phyloP scores from a whole-genome alignment of 345 rosid genomes.

The Boechera stricta region DNA sequence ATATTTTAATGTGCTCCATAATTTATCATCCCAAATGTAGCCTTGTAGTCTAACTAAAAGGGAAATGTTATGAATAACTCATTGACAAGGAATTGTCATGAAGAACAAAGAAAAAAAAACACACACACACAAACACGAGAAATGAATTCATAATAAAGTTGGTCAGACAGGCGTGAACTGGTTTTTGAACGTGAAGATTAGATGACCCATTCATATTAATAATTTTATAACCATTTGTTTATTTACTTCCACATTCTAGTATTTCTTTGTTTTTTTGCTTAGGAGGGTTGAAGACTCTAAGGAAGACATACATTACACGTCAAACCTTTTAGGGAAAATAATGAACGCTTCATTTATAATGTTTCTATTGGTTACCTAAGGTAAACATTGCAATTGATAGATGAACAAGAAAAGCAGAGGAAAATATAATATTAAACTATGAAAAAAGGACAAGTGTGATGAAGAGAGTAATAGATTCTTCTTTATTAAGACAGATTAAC shows the following conservation, averaged over 20 bases:
- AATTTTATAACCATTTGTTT: background rate
- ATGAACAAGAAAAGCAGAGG: conserved; percentile 30
- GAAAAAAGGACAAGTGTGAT: background rate
- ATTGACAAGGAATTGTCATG: background rate
- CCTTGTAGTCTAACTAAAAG: background rate
- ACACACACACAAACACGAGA: conserved; percentile 15
- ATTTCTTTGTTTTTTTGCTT: background rate
- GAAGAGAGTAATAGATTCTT: conserved; percentile 19
- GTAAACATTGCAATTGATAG: conserved; percentile 18
- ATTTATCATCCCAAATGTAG: background rate
- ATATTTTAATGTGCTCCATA: background rate
- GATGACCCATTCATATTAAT: conserved; percentile 1
- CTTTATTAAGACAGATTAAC: conserved; percentile 39
- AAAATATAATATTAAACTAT: background rate
- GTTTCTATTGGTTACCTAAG: background rate
- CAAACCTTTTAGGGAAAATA: background rate
- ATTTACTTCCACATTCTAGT: background rate
- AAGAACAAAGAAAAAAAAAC: background rate
- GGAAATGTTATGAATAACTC: background rate
- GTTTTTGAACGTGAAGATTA: conserved; percentile 18
- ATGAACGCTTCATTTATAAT: conserved; percentile 23
- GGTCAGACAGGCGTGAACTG: conserved; percentile 22
- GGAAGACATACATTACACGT: conserved; percentile 15
- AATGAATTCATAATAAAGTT: conserved; percentile 18
- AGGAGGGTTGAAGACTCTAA: conserved; percentile 11